Base-by-base conservation (phyloP, 164 flowering plant species). In the Liquidambar formosana region DNA sequence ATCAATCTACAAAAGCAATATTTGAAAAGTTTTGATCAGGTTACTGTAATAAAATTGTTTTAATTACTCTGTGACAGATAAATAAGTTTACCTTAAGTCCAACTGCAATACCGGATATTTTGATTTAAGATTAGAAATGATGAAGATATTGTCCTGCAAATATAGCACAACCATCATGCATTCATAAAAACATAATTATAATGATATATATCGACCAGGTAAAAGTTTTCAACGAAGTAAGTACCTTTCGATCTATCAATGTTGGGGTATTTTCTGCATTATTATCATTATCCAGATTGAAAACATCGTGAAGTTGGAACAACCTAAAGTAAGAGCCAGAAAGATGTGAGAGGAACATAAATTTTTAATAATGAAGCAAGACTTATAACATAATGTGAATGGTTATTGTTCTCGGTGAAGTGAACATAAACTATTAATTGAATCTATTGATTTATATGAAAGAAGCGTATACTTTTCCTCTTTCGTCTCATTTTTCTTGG, bases 401-500 rank as follows among this genome's bases (percentile, higher is more conserved):
- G 33, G 18, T n/a, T 8, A 22, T 14, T 54, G 23, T 54, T 54
- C 2, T n/a, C 6, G 41, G 2, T 33, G 41, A 6, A 33, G 41
- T 33, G 41, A 33, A 33, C n/a, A n/a, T n/a, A n/a, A 33, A 33
- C 41, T 6, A 33, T 33, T 22, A 26, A 22, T 11, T 1, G 21
- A 54, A 33, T 33, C 41, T 33, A 33, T 2, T 33, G 41, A 16
- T 57, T 60, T 48, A 18, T 53, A 49, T 44, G 57, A 43, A 45
- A 68, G 52, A 78, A 71, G 68, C 44, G 70, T 73, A 61, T 91
- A 91, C 96, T 91, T 91, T 63, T 88, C 97, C 82, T 88, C 93
- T 63, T 91, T 89, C 19, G 97, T 87, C 23, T 93, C 98, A 84
- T 93, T 93, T 83, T 91, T 93, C 88, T 91, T 93, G 71, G 89